Base-by-base conservation (phyloP, 1,139 yeast genomes). In the Yueomyces sp. region DNA sequence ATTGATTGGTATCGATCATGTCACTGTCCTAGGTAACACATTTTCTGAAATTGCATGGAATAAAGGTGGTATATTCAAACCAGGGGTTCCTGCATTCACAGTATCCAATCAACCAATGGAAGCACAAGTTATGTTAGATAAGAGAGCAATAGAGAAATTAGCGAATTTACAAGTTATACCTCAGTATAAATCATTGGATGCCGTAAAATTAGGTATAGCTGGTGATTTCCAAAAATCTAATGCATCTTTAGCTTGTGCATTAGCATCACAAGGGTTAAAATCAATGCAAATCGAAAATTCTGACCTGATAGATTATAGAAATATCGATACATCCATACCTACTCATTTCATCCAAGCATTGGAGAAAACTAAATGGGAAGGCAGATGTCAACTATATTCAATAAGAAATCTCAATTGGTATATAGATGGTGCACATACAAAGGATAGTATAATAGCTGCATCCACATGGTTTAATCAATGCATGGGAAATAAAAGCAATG, bases 371-470 rank as follows among this genome's bases (percentile, higher is more conserved):
- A 66, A 70, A 39, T 91, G 97, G 96, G 93, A 93, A 27, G 99
- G 99, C 1, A 72, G 99, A 52, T 91, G 98, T 56, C 97, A 93
- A 63, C 71, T 78, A 2, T 64, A 86, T 33, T 56, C 61, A 37
- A 66, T 66, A 9, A 72, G 65, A 39, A 68, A 67, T 7, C 68
- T 81, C 32, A 74, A 74, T 12, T 91, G 96, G 95, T 79, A 68
- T 52, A 66, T 91, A 11, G 99, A 93, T 63, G 99, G 99, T 36
- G 98, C 98, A 0, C 99, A 93, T 55, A 93, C 98, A 0, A 66
- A 74, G 38, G 98, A 91, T 56, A 84, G 96, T 45, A 76, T 93
- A 33, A 69, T 70, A 30, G 94, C 79, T 12, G 84, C 96, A 0
- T 73, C 91, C 0, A 65, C 65, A 9, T 91, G 99, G 99, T 85